phyloP scores from a whole-genome alignment of 441 rosid species.

The Bocquillonia castaneifolia region DNA sequence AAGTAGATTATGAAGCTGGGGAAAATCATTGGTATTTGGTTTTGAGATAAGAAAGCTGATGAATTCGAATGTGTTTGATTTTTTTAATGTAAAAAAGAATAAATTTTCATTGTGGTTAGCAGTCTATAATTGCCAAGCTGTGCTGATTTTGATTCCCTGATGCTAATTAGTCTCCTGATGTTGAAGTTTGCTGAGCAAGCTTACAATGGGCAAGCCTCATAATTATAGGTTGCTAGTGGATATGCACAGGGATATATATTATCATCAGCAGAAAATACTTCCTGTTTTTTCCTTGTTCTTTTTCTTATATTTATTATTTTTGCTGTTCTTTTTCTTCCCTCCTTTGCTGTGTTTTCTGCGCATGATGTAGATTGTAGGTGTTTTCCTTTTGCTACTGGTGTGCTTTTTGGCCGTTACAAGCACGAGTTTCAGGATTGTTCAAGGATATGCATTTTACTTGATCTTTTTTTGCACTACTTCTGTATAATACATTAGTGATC shows the following conservation, averaged over 20 bases:
- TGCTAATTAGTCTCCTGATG: not conserved
- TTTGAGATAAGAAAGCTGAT: not conserved
- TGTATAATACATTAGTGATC: conserved; percentile 23
- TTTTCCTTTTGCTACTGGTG: not conserved
- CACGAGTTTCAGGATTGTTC: not conserved
- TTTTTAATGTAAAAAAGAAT: not conserved
- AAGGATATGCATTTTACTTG: not conserved
- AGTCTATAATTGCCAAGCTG: not conserved
- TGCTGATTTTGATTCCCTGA: not conserved
- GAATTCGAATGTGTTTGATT: not conserved
- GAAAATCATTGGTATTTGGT: not conserved
- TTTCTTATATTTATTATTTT: not conserved
- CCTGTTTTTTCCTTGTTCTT: not conserved
- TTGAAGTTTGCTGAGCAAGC: not conserved
- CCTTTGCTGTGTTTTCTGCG: not conserved
- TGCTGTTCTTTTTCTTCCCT: no score
- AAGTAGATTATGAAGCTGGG: not conserved
- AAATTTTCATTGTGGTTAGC: not conserved
- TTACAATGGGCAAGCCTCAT: not conserved
- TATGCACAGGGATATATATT: not conserved
- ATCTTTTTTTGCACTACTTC: not conserved
- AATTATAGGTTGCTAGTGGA: not conserved
- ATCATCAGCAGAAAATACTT: not conserved
- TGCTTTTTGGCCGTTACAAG: not conserved
- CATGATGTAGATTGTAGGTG: not conserved